Evolutionary conservation across 768 basidiomycete genomes (phyloP), one percentile per base, ranked within the genome.

Genomic region (Auriculariales sp.): DNA sequence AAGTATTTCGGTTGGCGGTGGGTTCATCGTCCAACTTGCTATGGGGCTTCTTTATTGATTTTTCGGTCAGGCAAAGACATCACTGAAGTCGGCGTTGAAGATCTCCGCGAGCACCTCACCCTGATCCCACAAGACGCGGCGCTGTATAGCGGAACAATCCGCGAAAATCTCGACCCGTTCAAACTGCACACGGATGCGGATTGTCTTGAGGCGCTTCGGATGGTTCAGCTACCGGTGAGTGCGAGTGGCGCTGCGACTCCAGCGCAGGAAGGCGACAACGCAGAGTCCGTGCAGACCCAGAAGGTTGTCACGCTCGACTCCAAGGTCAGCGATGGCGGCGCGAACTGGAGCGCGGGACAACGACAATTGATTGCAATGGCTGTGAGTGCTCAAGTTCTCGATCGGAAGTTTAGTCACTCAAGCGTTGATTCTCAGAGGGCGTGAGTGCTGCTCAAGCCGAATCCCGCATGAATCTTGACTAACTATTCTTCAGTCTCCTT

Each of bases 331-430:
- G 72, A 85, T 1, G 90, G 90, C 0, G 91, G 91, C 0, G 71
- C 78, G 28, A 94, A 95, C 67, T 93, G 94, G 63, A 92, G 87
- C 1, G 86, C 91, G 52, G 92, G 93, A 6, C 91, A 97, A 60
- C 64, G 90, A 9, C 92, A 97, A 57, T 66, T 90, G 14, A 83
- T 91, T 48, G 83, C 87, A 1, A 83, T 90, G 83, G 88, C 87
- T 73, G 88, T 4, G 86, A 87, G 0, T 32, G 31, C 31, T 7
- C 15, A 7, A 32, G n/a, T n/a, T n/a, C n/a, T n/a, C n/a, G n/a
- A n/a, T n/a, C n/a, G n/a, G n/a, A n/a, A n/a, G n/a, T n/a, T n/a
- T n/a, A n/a, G n/a, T n/a, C n/a, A n/a, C n/a, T n/a, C n/a, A n/a
- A n/a, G n/a, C n/a, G n/a, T n/a, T n/a, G n/a, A n/a, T n/a, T n/a